These are phyloP conservation scores for Davidsoniella virescens DNA, from an alignment of 2,329 filamentous ascomycete genomes.

Conservation along the genomic window DNA sequence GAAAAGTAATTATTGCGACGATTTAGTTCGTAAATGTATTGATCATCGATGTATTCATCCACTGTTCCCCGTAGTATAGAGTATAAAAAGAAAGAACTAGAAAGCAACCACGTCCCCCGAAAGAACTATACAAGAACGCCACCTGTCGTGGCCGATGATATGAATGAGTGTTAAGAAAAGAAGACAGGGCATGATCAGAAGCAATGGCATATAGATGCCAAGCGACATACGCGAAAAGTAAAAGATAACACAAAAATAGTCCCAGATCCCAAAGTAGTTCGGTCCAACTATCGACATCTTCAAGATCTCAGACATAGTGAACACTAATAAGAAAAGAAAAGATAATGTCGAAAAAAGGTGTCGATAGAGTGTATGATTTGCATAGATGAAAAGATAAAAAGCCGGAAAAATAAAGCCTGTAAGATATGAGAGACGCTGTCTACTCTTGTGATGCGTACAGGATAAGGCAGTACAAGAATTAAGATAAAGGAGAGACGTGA, in stretches of 20 bases:
- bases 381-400: constrained; percentile 1
- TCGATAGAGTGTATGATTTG: not conserved
- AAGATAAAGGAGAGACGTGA: constrained; percentile 13
- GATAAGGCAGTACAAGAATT: constrained; percentile 9
- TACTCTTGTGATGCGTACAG: constrained; percentile 9
- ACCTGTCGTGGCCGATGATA: not conserved
- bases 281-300: not conserved
- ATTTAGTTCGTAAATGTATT: not conserved
- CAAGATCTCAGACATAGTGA: constrained; percentile 1
- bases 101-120: not conserved
- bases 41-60: constrained; percentile 6
- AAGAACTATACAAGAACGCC: not conserved
- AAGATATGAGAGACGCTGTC: constrained; percentile 11
- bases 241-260: not conserved
- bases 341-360: not conserved
- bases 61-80: not conserved
- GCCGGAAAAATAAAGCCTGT: constrained; percentile 3
- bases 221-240: not conserved
- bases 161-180: not conserved
- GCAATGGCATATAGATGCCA: not conserved
- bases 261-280: not conserved
- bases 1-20: not conserved
- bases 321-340: not conserved
- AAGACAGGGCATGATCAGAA: no score
- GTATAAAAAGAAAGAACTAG: not conserved